Evolutionary conservation across 805 yeast species (phyloP).

Genomic region (Lachancea thermotolerans): DNA sequence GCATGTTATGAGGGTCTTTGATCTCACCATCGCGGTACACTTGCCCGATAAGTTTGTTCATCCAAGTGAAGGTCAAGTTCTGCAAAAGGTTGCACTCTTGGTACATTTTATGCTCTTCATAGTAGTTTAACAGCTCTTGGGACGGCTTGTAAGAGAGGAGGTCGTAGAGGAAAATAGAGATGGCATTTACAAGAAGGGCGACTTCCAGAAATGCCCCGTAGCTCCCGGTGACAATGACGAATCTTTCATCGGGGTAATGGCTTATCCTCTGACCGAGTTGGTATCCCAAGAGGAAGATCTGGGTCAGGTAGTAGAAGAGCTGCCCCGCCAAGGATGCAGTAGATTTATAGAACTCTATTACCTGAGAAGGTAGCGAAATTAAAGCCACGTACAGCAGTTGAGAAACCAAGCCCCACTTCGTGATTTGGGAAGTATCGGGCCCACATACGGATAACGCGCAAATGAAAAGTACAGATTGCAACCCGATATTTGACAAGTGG

Average conservation of each 20-base stretch:
- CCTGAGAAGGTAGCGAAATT: slow-evolving; percentile 26
- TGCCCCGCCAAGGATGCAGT: slow-evolving; percentile 26
- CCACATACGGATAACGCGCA: slow-evolving; percentile 11
- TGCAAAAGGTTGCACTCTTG: slow-evolving; percentile 30
- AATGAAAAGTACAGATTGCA: slow-evolving; percentile 14
- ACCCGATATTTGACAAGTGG: slow-evolving; percentile 19
- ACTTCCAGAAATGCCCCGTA: slow-evolving; percentile 23
- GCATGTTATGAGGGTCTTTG: slow-evolving; percentile 36
- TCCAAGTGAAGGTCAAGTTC: slow-evolving; percentile 40
- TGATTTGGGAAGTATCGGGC: slow-evolving; percentile 8
- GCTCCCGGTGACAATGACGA: slow-evolving; percentile 17
- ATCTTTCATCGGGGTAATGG: slow-evolving; percentile 15
- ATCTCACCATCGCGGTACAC: slow-evolving; percentile 36
- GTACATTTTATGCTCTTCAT: slow-evolving; percentile 28
- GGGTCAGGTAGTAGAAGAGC: slow-evolving; percentile 24
- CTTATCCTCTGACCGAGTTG: slow-evolving; percentile 22
- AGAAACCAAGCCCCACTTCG: slow-evolving; percentile 9
- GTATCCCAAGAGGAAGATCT: slow-evolving; percentile 14
- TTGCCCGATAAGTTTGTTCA: slow-evolving; percentile 39
- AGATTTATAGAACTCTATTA: slow-evolving; percentile 25
- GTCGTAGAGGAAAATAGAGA: slow-evolving; percentile 36
- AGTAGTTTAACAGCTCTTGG: slow-evolving; percentile 32
- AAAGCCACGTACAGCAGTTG: slow-evolving; percentile 18
- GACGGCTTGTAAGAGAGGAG: slow-evolving; percentile 34
- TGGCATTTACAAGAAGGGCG: slow-evolving; percentile 28